Percentiles rank a stretch among this genome's conserved stretches.
phyloP scores from a whole-genome alignment of 305 asterid genomes.

The Plantago coronopus region DNA sequence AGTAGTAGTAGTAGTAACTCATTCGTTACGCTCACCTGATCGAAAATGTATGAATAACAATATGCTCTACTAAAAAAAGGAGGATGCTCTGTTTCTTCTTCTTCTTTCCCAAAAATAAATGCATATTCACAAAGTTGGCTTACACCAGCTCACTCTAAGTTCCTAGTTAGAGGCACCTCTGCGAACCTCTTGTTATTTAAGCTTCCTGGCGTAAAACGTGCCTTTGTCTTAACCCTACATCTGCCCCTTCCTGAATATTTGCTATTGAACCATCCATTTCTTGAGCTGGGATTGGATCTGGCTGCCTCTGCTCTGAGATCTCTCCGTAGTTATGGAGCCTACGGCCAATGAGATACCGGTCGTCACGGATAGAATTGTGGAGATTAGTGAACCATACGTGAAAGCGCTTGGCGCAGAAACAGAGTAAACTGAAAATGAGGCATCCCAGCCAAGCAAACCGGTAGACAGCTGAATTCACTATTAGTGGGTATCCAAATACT shows the following conservation, averaged over 20 bases:
- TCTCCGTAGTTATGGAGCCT: constrained; percentile 75
- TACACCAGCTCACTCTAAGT: constrained; percentile 4
- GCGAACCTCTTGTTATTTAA: constrained; percentile 17
- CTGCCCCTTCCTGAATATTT: constrained; percentile 31
- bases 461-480: constrained; percentile 88
- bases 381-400: constrained; percentile 94
- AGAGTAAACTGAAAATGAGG: constrained; percentile 61
- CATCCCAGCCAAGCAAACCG: constrained; percentile 96
- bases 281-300: too few relatives aligned
- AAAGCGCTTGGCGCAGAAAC: constrained; percentile 83
- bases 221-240: constrained; percentile 59
- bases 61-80: too few relatives aligned
- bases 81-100: too few relatives aligned
- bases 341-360: constrained; percentile 85
- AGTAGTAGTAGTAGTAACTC: too few relatives aligned
- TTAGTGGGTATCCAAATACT: constrained; percentile 74
- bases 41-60: too few relatives aligned
- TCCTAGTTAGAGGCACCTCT: not conserved
- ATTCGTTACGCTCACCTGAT: too few relatives aligned
- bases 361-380: constrained; percentile 92
- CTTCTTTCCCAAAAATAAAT: constrained; percentile 20
- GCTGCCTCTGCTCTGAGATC: too few relatives aligned
- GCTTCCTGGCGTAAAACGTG: constrained; percentile 45
- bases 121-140: constrained; percentile 43
- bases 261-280: not conserved